Percentiles rank a stretch among this genome's conserved stretches.
Evolutionary conservation across 2,329 filamentous ascomycete species (phyloP).

Genomic region (Dendryphion nanum): DNA sequence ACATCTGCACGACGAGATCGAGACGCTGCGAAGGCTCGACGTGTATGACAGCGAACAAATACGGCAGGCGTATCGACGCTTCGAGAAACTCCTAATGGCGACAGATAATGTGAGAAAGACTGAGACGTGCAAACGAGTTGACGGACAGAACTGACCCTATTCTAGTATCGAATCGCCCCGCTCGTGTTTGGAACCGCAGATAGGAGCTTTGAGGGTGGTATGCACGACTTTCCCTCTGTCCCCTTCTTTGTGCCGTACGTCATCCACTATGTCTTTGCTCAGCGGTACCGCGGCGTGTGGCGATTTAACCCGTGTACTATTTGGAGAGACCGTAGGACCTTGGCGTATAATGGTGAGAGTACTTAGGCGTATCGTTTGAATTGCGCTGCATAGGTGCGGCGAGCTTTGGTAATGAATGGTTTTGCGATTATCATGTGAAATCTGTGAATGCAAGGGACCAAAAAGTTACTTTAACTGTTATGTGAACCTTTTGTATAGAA

Average conservation of each 20-base stretch:
- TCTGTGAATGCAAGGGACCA: too few relatives aligned
- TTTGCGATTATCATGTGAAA: too few relatives aligned
- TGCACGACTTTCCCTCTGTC: conserved; percentile 34
- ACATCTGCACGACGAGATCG: conserved; percentile 21
- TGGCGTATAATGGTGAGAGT: conserved; percentile 13
- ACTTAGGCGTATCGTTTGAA: too few relatives aligned
- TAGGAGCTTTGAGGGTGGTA: conserved; percentile 31
- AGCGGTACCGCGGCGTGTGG: conserved; percentile 32
- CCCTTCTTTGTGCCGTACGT: conserved; percentile 37
- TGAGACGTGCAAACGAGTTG: conserved; percentile 1
- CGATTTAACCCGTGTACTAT: conserved; percentile 36
- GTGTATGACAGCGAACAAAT: conserved; percentile 15
- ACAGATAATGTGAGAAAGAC: conserved; percentile 25
- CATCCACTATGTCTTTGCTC: conserved; percentile 32
- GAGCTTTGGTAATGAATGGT: too few relatives aligned
- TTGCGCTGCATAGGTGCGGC: too few relatives aligned
- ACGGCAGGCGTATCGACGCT: conserved; percentile 19
- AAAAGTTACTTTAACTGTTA: too few relatives aligned
- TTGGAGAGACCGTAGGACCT: conserved; percentile 27
- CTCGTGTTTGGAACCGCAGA: conserved; percentile 38
- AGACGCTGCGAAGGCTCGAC: conserved; percentile 15
- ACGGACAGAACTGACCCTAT: conserved; percentile 7
- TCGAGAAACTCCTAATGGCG: conserved; percentile 28
- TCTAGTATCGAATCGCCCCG: conserved; percentile 29
- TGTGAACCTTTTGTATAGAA: too few relatives aligned